A percentile compares a stretch with the other conserved stretches of the same genome.
Conservation (phyloP, 345 rosid species). For the Ceriops decandra region DNA sequence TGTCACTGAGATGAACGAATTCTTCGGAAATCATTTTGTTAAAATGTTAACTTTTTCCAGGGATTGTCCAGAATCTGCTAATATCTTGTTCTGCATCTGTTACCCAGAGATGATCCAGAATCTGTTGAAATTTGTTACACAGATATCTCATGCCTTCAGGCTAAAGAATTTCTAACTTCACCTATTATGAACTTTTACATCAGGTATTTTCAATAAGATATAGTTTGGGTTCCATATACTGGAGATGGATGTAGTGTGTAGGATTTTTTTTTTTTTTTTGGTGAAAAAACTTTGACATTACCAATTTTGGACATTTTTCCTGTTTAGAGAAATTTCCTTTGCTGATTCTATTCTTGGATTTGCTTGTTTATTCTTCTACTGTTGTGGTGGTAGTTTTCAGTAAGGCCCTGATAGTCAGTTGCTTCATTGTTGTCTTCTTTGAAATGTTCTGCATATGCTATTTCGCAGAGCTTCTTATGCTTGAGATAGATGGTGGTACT, state of each 20-base stretch:
- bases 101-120: conserved; percentile 64
- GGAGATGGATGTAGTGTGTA: neutral
- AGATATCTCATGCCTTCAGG: conserved; percentile 64
- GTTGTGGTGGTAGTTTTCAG: too few relatives aligned
- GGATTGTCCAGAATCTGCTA: conserved; percentile 11
- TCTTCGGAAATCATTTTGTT: neutral
- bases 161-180: conserved; percentile 62
- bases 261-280: neutral
- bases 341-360: neutral
- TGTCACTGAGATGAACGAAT: neutral
- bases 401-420: neutral
- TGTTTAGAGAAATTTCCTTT: neutral
- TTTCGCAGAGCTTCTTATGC: neutral
- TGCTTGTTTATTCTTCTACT: neutral
- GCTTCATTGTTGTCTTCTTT: neutral
- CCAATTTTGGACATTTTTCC: neutral
- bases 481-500: neutral
- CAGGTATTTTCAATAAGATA: conserved; percentile 38
- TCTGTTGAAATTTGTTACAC: conserved; percentile 55
- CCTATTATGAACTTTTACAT: conserved; percentile 83
- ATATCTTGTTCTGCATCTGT: conserved; percentile 11
- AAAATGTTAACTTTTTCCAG: neutral
- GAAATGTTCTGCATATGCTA: neutral
- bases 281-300: neutral
- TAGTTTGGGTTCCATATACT: conserved; percentile 6